Conservation (phyloP, 2,329 filamentous ascomycete genomes). For the Pseudocercospora cruenta region DNA sequence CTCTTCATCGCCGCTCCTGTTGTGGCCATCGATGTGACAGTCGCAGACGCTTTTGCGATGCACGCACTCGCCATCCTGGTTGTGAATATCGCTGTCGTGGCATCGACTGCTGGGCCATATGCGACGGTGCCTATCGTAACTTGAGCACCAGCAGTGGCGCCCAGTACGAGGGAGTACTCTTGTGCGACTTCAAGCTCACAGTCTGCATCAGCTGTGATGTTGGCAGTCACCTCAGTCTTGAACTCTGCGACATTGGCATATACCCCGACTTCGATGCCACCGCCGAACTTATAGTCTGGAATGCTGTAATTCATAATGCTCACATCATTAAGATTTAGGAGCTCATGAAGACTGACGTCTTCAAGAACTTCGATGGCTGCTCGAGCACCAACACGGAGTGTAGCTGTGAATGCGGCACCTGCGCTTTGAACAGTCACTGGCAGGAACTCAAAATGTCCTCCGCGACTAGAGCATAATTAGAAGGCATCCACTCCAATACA, state of each 20-base stretch:
- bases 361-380: conserved; percentile 26
- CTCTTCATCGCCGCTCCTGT: background rate
- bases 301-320: background rate
- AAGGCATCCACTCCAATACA: no score
- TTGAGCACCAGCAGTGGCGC: conserved; percentile 59
- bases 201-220: conserved; percentile 38
- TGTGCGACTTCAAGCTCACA: conserved; percentile 55
- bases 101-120: conserved; percentile 49
- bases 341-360: conserved; percentile 36
- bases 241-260: conserved; percentile 61
- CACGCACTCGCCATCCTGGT: background rate
- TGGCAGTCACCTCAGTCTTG: conserved; percentile 54
- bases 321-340: background rate
- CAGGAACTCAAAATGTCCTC: conserved; percentile 59
- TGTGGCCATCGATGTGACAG: background rate
- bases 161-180: conserved; percentile 56
- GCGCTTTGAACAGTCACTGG: conserved; percentile 56
- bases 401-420: conserved; percentile 51
- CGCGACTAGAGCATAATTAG: no score
- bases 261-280: conserved; percentile 54
- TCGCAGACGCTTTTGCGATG: background rate
- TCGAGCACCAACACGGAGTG: conserved; percentile 53
- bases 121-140: conserved; percentile 48
- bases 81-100: background rate
- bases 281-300: conserved; percentile 30